Evolutionary conservation across 2,329 filamentous ascomycete genomes (phyloP), one percentile per base, ranked within the genome.

Genomic region (Mycosphaerelloides madeirae): DNA sequence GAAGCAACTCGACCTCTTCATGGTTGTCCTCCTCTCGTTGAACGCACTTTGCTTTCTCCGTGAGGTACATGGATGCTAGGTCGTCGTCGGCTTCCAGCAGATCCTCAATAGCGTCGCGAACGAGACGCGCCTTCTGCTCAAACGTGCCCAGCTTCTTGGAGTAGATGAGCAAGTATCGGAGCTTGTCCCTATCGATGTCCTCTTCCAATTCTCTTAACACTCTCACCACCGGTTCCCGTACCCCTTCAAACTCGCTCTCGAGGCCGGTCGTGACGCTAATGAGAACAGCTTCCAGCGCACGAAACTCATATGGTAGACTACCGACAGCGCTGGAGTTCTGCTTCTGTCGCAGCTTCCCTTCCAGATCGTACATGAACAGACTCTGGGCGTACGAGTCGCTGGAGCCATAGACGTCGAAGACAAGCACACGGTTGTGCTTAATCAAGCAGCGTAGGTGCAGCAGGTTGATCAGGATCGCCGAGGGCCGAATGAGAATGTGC

Each of bases 121-220:
- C 91, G 22, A 98, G 74, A 61, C 91, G 86, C 13, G 89, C 91
- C 65, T 95, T 97, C 67, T 97, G 93, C 70, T 97, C 93, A 65
- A 98, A 98, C 2, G 90, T 95, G 64, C 88, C 93, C 39, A 98
- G 77, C 59, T 91, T 87, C 72, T 98, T 98, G 18, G 88, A 95
- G 64, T 95, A 84, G 46, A 97, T 90, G 44, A 98, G 81, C 35
- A 98, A 77, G 56, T 94, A 80, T 6, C 93, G 80, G 37, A 98
- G 76, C 72, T 95, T 95, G 65, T 97, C 88, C 33, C 93, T 78
- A 64, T 97, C 91, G 48, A 98, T 96, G 56, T 97, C 93, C 60
- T 96, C 90, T 69, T 98, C 93, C 6, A 98, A 76, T 58, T 95
- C 90, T 58, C 85, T 79, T 22, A 98, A 74, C 34, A 97, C 87